These are phyloP conservation scores for Solanum bulbocastanum DNA, from an alignment of 257 asterid genomes.

Conservation along the genomic window DNA sequence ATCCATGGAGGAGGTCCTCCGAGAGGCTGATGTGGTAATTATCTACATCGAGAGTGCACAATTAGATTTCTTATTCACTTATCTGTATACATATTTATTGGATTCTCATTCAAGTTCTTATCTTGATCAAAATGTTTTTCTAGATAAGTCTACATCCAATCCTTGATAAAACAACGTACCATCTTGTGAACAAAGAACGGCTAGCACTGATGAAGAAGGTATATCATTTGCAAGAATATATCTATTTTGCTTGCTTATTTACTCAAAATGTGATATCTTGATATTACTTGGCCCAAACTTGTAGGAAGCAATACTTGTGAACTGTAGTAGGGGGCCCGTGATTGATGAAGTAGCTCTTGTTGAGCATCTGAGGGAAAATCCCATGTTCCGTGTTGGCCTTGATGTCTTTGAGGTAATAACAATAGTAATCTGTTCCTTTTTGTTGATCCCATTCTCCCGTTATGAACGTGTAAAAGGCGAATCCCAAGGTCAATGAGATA, in stretches of 20 bases:
- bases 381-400: conserved; percentile 99
- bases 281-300: background rate
- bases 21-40: conserved; percentile 75
- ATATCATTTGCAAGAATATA: background rate
- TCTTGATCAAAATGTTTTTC: background rate
- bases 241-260: background rate
- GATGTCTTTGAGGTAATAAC: conserved; percentile 86
- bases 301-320: conserved; percentile 85
- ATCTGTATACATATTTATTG: background rate
- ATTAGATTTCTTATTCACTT: background rate
- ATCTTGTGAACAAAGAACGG: conserved; percentile 82
- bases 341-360: conserved; percentile 93
- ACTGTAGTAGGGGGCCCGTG: conserved; percentile 98
- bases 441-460: background rate
- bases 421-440: background rate
- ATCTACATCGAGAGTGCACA: background rate
- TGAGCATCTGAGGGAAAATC: conserved; percentile 77
- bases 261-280: background rate
- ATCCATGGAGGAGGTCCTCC: conserved; percentile 85
- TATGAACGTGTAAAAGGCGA: background rate
- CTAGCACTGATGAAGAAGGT: conserved; percentile 95
- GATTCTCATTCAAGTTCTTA: background rate
- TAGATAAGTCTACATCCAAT: conserved; percentile 96
- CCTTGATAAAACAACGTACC: conserved; percentile 90
- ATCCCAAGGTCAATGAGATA: background rate